Percentiles rank a stretch among this genome's conserved stretches.
Evolutionary conservation across 2,329 filamentous ascomycete genomes (phyloP).

Genomic region (Colletotrichum salicis): DNA sequence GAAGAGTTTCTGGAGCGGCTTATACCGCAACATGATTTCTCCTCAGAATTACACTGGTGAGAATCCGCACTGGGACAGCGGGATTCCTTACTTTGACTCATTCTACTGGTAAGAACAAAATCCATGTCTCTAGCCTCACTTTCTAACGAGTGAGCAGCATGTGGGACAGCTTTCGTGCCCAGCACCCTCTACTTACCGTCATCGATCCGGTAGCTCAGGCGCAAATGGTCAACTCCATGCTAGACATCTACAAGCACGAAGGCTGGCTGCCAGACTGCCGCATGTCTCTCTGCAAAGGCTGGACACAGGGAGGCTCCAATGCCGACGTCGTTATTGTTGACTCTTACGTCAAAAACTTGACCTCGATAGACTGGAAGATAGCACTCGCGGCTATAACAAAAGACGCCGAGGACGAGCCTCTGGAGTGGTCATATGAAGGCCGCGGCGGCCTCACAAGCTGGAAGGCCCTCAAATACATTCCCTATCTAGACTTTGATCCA

Average conservation of each 20-base stretch:
- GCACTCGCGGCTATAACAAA: conserved; percentile 73
- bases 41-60: conserved; percentile 75
- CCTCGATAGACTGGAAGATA: conserved; percentile 67
- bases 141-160: conserved; percentile 48
- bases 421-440: conserved; percentile 72
- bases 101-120: conserved; percentile 45
- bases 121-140: neutral
- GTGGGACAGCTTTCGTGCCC: conserved; percentile 72
- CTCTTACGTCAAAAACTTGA: conserved; percentile 70
- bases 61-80: conserved; percentile 70
- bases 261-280: conserved; percentile 76
- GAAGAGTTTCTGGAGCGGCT: conserved; percentile 70
- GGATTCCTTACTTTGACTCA: conserved; percentile 73
- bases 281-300: conserved; percentile 75
- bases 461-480: conserved; percentile 73
- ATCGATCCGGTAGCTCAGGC: conserved; percentile 69
- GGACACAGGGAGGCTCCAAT: conserved; percentile 75
- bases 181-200: conserved; percentile 72
- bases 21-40: conserved; percentile 70
- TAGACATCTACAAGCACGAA: conserved; percentile 73
- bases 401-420: conserved; percentile 70
- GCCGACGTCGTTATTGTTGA: conserved; percentile 72
- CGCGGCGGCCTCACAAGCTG: conserved; percentile 73
- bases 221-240: conserved; percentile 69
- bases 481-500: conserved; percentile 69